Evolutionary conservation across 2,329 filamentous ascomycete genomes (phyloP), one percentile per base, ranked within the genome.

Genomic region (Sclerotinia glacialis): DNA sequence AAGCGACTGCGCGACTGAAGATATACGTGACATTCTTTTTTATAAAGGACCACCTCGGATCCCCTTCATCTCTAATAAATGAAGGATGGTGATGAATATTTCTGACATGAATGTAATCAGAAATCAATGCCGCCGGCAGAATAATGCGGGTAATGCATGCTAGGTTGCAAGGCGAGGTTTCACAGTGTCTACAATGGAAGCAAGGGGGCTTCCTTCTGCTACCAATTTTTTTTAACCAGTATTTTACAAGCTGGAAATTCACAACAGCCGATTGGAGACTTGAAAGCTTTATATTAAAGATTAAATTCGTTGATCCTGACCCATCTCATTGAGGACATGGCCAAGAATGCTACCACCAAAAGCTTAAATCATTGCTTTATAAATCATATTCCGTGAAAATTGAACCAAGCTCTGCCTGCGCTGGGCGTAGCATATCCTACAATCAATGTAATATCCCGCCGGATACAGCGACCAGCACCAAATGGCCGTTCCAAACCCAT

Each of bases 151-250:
- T 40, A 40, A 14, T 40, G 37, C 37, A 14, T 12, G 37, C 16
- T 26, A 61, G 5, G 26, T 61, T 12, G 28, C 44, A 31, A 12
- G n/a, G 28, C 14, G 8, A 60, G 31, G n/a, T 23, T 23, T 60
- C 31, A 8, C 8, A 12, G 34, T 37, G 9, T 16, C 40, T 26
- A 28, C 23, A 56, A 28, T 9, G 31, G 2, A 31, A 34, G 3
- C 3, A 34, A 23, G n/a, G 44, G 21, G 12, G 21, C 21, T 34
- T 31, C 16, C 26, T 60, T 60, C 14, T 5, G 28, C 28, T 14
- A 37, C 14, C 5, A 5, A 4, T 6, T 6, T 47, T 3, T 3
- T n/a, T 1, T 3, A 5, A 3, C 5, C 7, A 11, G 18, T 11
- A 49, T 49, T 7, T 37, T 40, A 6, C 12, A 12, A 55, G 28